phyloP scores from a whole-genome alignment of 2,329 filamentous ascomycete genomes.

The Venturia nashicola region DNA sequence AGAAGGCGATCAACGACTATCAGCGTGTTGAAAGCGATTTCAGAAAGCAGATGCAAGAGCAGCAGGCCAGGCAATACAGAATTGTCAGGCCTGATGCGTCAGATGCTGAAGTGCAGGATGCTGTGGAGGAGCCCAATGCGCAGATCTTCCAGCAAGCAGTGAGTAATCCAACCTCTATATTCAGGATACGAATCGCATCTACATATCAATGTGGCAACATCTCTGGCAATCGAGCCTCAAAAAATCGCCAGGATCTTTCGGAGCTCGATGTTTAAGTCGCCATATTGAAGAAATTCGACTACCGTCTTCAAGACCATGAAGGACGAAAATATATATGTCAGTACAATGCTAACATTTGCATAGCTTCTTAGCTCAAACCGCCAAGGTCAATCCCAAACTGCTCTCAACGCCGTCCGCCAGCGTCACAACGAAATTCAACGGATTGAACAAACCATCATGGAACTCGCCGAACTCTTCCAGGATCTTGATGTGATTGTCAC shows the following conservation, averaged over 20 bases:
- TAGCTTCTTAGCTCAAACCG: constrained; percentile 68
- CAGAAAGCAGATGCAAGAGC: constrained; percentile 66
- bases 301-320: not conserved
- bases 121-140: constrained; percentile 59
- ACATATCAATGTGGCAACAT: too few relatives aligned
- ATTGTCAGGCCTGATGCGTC: constrained; percentile 76
- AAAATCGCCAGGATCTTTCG: too few relatives aligned
- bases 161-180: constrained; percentile 15
- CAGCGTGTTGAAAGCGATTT: constrained; percentile 70
- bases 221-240: too few relatives aligned
- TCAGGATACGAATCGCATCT: too few relatives aligned
- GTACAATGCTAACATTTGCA: not conserved
- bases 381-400: constrained; percentile 67
- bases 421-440: constrained; percentile 81
- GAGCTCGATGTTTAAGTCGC: too few relatives aligned
- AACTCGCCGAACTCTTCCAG: constrained; percentile 77
- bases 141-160: constrained; percentile 80
- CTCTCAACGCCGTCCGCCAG: constrained; percentile 66
- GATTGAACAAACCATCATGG: constrained; percentile 82
- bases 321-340: not conserved
- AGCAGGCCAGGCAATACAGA: constrained; percentile 79
- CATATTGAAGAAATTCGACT: too few relatives aligned
- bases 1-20: constrained; percentile 69
- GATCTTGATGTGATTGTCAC: constrained; percentile 78
- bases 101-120: constrained; percentile 64